Evolutionary conservation across 192 early-diverging fungal species (phyloP), one percentile per base, ranked within the genome.

Genomic region (Coemansia erecta): DNA sequence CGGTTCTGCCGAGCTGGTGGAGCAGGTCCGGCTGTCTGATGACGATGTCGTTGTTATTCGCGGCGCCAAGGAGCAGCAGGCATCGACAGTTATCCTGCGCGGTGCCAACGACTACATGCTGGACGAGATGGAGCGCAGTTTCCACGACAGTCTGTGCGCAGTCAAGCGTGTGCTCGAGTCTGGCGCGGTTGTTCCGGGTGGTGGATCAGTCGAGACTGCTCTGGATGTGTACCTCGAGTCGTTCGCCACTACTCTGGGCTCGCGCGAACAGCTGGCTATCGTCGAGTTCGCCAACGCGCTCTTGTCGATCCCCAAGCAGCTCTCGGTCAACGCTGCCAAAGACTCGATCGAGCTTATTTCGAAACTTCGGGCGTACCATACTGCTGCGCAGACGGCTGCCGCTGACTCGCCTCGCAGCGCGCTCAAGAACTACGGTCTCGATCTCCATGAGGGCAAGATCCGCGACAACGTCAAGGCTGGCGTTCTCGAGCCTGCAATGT

Each of bases 91-190:
- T 35, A 94, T 99, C 62, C 84, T 99, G 68, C 94, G 97, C 63
- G 97, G 97, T 26, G 95, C 97, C 47, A 99, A 98, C 74, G 97
- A 99, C 70, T 99, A 89, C 65, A 96, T 98, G 95, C 82, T 99
- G 49, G 97, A 99, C 58, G 97, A 99, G 81, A 98, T 99, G 95
- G 97, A 99, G 76, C 85, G 97, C 50, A 91, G 94, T 21, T 66
- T 99, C 58, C 97, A 99, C 67, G 97, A 99, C 81, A 83, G 87
- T 41, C 64, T 99, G 61, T 94, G 92, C 66, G 93, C 94, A 14
- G 94, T 99, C 49, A 98, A 98, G 86, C 84, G 97, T 22, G 97
- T 95, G 7, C 79, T 99, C 49, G 97, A 99, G 74, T 92, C 90
- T 56, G 92, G 93, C 41, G 86, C 87, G 26, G 94, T 97, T 28